These are phyloP conservation scores for Tricholoma matsutake DNA, from an alignment of 768 basidiomycete species.

Conservation along the genomic window DNA sequence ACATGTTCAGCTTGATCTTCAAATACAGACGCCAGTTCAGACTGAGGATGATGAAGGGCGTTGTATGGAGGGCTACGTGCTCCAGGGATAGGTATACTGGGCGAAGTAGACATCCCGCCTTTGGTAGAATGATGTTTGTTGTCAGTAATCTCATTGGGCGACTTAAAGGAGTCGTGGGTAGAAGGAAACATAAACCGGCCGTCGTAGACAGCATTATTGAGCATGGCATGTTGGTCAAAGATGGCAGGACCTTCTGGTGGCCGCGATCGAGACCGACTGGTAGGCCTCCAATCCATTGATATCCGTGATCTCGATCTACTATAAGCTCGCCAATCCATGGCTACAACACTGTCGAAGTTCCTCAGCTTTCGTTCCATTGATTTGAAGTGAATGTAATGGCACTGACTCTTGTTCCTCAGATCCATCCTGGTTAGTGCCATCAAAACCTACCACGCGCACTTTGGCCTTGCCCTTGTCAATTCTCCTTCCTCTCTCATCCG, in stretches of 20 bases:
- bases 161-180: slow-evolving; percentile 21
- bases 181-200: slow-evolving; percentile 44
- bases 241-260: slow-evolving; percentile 53
- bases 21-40: slow-evolving; percentile 45
- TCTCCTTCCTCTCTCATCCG: slow-evolving; percentile 64
- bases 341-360: slow-evolving; percentile 41
- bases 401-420: slow-evolving; percentile 75
- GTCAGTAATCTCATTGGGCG: slow-evolving; percentile 23
- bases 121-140: slow-evolving; percentile 14
- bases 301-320: slow-evolving; percentile 88
- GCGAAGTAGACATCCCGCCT: slow-evolving; percentile 20
- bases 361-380: slow-evolving; percentile 3
- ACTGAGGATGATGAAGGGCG: slow-evolving; percentile 26
- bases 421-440: slow-evolving; percentile 68
- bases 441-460: slow-evolving; percentile 80
- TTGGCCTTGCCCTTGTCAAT: slow-evolving; percentile 79
- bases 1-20: slow-evolving; percentile 39
- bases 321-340: slow-evolving; percentile 94
- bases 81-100: slow-evolving; percentile 38
- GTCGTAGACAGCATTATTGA: slow-evolving; percentile 36
- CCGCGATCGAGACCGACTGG: slow-evolving; percentile 75
- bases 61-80: slow-evolving; percentile 43
- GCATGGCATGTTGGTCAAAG: slow-evolving; percentile 43
- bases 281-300: slow-evolving; percentile 88
- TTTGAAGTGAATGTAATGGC: slow-evolving; percentile 9